phyloP scores from a whole-genome alignment of 148 eudicot genomes.

The Rhododendron mucronatum region DNA sequence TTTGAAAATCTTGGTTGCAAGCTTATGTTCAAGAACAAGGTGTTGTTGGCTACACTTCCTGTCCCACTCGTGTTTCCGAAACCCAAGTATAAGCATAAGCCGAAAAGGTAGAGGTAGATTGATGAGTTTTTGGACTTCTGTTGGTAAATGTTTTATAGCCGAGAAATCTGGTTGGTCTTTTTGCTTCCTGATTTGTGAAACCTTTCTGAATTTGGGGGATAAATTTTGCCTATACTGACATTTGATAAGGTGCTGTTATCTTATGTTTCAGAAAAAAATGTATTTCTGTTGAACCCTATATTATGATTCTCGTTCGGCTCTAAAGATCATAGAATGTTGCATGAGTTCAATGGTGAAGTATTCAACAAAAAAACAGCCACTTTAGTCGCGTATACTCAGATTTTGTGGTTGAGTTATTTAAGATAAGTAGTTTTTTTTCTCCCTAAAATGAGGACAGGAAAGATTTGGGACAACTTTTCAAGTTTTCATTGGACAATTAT shows the following conservation, averaged over 20 bases:
- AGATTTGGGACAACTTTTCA: background rate
- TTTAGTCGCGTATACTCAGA: no score
- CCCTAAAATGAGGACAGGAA: background rate
- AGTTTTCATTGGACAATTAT: background rate
- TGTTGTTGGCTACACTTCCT: slow-evolving; percentile 51
- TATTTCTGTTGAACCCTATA: no score
- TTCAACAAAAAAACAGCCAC: no score
- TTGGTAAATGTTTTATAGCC: background rate
- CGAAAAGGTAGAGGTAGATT: slow-evolving; percentile 41
- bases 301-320: background rate
- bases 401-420: no score
- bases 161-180: background rate
- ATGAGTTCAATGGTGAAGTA: no score
- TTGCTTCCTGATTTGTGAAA: background rate
- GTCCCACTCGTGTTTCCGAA: slow-evolving; percentile 56
- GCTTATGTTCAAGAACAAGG: slow-evolving; percentile 25
- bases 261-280: background rate
- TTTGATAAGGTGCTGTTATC: background rate
- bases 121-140: background rate
- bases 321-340: background rate
- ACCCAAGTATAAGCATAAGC: slow-evolving; percentile 27
- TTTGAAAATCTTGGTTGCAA: slow-evolving; percentile 69
- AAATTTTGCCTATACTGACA: background rate
- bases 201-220: background rate
- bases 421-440: background rate